Base-by-base conservation (phyloP, 352 stramenopile species). In the Achlya hypogyna region DNA sequence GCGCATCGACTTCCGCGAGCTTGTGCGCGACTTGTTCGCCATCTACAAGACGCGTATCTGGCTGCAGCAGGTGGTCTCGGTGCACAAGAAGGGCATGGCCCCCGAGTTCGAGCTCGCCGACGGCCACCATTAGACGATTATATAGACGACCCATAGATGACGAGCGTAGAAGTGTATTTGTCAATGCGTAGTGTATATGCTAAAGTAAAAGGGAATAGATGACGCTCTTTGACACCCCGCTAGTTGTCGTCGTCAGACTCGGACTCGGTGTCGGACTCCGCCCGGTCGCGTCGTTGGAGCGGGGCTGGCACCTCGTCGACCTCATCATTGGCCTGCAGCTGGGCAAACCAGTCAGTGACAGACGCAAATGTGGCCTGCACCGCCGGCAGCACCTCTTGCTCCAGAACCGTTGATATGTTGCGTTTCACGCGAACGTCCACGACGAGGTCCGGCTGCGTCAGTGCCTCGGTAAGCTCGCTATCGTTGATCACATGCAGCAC, bases 31-130 rank as follows among this genome's bases (percentile, higher is more conserved):
- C 67, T 72, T 96, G 49, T 96, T 96, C 74, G 90, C 80, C 62
- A 89, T 95, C 63, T 96, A 94, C 73, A 96, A 96, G 74, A 96
- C 86, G 25, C 74, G 88, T 63, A 96, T 96, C 60, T 96, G 88
- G 88, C 90, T 95, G 79, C 80, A 95, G 72, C 87, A 96, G 71
- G 69, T 95, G 20, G 60, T 56, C 49, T 56, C 49, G 25, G 49
- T 67, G 31, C 42, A 65, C 59, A 65, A 54, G 59, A 53, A 53
- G 25, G 56, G 31, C 22, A 53, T 38, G 31, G 31, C 31, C 32
- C 31, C 31, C 38, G 38, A 65, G 31, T 56, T 56, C 25, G 49
- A 56, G 8, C 49, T 56, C 2, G 32, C 56, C 14, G 56, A 23
- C 42, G 27, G 34, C 54, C 54, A 63, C 54, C 35, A 63, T 52